Base-by-base conservation (phyloP, 306 rosid genomes). In the Vigna unguiculata region DNA sequence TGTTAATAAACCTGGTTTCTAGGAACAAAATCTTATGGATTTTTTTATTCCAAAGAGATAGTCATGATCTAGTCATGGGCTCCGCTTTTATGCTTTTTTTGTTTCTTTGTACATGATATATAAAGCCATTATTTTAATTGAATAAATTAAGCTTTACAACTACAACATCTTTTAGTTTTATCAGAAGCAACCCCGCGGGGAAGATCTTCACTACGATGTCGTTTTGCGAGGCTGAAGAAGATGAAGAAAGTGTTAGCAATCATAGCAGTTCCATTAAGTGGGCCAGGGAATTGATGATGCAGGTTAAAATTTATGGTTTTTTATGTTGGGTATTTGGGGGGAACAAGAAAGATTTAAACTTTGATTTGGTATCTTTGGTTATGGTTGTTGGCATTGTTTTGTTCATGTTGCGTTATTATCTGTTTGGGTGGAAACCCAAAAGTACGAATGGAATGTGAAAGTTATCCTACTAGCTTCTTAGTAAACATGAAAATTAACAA, bases 141-240 rank as follows among this genome's bases (percentile, higher is more conserved):
- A n/a, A n/a, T n/a, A n/a, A n/a, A n/a, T n/a, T n/a, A n/a, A n/a
- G n/a, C n/a, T n/a, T n/a, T n/a, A n/a, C n/a, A n/a, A n/a, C n/a
- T n/a, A n/a, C n/a, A n/a, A n/a, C n/a, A n/a, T n/a, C n/a, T n/a
- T n/a, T n/a, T n/a, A n/a, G n/a, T n/a, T n/a, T n/a, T n/a, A n/a
- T n/a, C n/a, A n/a, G 28, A 2, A 25, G 28, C 28, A 90, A 80
- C 96, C 96, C 10, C 96, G 97, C 3, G 97, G 98, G 72, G 72
- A 95, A 92, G 90, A 90, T 95, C 71, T 89, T 92, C 65, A 90
- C 96, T 1, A 47, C 86, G 48, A 95, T 92, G 96, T 95, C 98
- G 63, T 95, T 92, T 84, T 32, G 71, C 7, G 97, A 91, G 69
- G 88, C 21, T 6, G 74, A 24, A 84, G 82, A 53, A 16, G 84